These are phyloP conservation scores for Candida railenensis DNA, from an alignment of 805 yeast genomes.

Conservation along the genomic window DNA sequence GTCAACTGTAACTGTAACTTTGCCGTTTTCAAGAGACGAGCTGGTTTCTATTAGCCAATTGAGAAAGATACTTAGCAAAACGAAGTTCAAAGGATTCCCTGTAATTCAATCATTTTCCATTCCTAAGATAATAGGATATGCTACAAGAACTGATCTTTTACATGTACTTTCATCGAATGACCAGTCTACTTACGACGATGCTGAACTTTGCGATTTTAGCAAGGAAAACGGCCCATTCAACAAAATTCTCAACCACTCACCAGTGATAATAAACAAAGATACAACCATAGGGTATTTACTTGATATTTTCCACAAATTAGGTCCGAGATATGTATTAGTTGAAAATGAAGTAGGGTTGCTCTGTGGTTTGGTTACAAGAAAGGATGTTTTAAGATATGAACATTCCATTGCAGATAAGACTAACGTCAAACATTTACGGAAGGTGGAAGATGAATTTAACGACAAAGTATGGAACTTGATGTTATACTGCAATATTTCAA, in stretches of 20 bases:
- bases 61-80: slow-evolving; percentile 28
- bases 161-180: slow-evolving; percentile 18
- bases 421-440: slow-evolving; percentile 4
- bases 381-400: slow-evolving; percentile 74
- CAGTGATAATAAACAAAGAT: slow-evolving; percentile 54
- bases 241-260: slow-evolving; percentile 50
- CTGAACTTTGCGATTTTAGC: slow-evolving; percentile 11
- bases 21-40: slow-evolving; percentile 33
- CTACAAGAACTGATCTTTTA: slow-evolving; percentile 42
- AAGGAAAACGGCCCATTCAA: slow-evolving; percentile 17
- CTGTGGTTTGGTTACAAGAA: slow-evolving; percentile 79
- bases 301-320: slow-evolving; percentile 72
- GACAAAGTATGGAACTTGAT: slow-evolving; percentile 36
- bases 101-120: slow-evolving; percentile 39
- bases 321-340: slow-evolving; percentile 73
- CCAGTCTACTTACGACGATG: background rate
- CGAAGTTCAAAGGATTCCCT: slow-evolving; percentile 52
- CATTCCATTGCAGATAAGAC: slow-evolving; percentile 29
- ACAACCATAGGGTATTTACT: slow-evolving; percentile 60
- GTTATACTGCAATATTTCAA: slow-evolving; percentile 16
- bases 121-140: slow-evolving; percentile 45
- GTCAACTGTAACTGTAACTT: slow-evolving; percentile 42
- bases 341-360: slow-evolving; percentile 55
- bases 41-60: slow-evolving; percentile 31
- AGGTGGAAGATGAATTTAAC: slow-evolving; percentile 23